Conservation (phyloP, 2,329 filamentous ascomycete genomes). For the Curvularia lunata region DNA sequence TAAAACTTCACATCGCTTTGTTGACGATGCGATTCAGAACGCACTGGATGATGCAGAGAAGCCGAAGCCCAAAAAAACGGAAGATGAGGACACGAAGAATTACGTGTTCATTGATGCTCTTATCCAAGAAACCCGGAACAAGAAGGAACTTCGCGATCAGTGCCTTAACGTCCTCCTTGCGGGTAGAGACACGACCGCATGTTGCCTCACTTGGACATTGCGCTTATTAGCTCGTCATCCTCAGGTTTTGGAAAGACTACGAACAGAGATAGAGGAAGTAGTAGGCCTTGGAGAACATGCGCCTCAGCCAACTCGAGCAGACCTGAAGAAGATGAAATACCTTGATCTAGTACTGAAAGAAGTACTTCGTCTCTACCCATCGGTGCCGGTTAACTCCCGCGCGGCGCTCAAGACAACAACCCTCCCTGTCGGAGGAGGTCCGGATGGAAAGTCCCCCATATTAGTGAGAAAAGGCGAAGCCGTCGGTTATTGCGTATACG, state of each 20-base stretch:
- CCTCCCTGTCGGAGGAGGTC: slow-evolving; percentile 40
- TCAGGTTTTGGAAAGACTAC: slow-evolving; percentile 32
- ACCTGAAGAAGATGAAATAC: slow-evolving; percentile 14
- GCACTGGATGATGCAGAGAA: slow-evolving; percentile 25
- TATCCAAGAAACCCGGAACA: slow-evolving; percentile 72
- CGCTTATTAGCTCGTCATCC: slow-evolving; percentile 46
- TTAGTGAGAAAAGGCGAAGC: slow-evolving; percentile 39
- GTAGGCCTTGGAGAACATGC: slow-evolving; percentile 33
- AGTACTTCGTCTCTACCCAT: slow-evolving; percentile 44
- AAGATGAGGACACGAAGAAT: slow-evolving; percentile 19
- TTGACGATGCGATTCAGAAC: slow-evolving; percentile 30
- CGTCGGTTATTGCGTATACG: slow-evolving; percentile 37
- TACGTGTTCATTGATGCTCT: slow-evolving; percentile 90
- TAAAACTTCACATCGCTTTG: slow-evolving; percentile 15
- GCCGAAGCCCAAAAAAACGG: slow-evolving; percentile 15
- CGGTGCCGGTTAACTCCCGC: slow-evolving; percentile 39
- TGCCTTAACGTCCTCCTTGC: slow-evolving; percentile 81
- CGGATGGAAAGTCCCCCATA: slow-evolving; percentile 38
- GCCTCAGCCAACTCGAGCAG: slow-evolving; percentile 24
- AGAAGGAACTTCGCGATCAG: slow-evolving; percentile 77
- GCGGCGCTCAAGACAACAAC: slow-evolving; percentile 36
- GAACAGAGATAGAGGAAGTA: slow-evolving; percentile 38
- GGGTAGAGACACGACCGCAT: slow-evolving; percentile 86
- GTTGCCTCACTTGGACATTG: slow-evolving; percentile 76
- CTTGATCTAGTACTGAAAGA: slow-evolving; percentile 36